These are phyloP conservation scores for Globisporangium sylvaticum DNA, from an alignment of 352 stramenopile species.

Conservation along the genomic window DNA sequence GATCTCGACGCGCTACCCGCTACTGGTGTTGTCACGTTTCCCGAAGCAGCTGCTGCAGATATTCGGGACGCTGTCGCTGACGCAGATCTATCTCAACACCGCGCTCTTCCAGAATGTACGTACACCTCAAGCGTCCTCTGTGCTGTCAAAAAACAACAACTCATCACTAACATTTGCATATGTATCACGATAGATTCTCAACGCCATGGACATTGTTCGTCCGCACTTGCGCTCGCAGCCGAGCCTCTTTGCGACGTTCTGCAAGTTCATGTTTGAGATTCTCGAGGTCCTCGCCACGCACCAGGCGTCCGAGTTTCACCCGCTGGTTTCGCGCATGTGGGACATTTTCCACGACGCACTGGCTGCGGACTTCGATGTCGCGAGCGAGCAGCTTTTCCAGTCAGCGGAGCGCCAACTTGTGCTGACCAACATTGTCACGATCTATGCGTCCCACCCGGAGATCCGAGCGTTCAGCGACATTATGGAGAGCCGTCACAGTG, in stretches of 20 bases:
- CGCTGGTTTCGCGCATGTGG: conserved; percentile 43
- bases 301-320: conserved; percentile 65
- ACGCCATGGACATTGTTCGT: conserved; percentile 54
- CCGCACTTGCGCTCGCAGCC: conserved; percentile 32
- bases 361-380: conserved; percentile 28
- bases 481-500: conserved; percentile 31
- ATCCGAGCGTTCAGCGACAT: conserved; percentile 41
- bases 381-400: conserved; percentile 37
- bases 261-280: conserved; percentile 66
- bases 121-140: background rate
- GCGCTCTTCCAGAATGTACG: conserved; percentile 58
- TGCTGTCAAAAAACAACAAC: background rate
- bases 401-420: conserved; percentile 26
- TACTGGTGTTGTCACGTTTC: conserved; percentile 54
- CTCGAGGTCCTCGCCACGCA: conserved; percentile 57
- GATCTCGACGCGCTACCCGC: conserved; percentile 43
- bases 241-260: conserved; percentile 29
- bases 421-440: conserved; percentile 39
- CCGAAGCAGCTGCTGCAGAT: conserved; percentile 47
- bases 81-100: conserved; percentile 63
- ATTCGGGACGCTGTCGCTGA: conserved; percentile 55
- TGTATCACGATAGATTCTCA: conserved; percentile 36
- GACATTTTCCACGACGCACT: conserved; percentile 52
- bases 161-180: background rate
- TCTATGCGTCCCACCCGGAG: conserved; percentile 47